These are phyloP conservation scores for Porogramme epimiltina DNA, from an alignment of 1,284 basidiomycete genomes.

Conservation along the genomic window DNA sequence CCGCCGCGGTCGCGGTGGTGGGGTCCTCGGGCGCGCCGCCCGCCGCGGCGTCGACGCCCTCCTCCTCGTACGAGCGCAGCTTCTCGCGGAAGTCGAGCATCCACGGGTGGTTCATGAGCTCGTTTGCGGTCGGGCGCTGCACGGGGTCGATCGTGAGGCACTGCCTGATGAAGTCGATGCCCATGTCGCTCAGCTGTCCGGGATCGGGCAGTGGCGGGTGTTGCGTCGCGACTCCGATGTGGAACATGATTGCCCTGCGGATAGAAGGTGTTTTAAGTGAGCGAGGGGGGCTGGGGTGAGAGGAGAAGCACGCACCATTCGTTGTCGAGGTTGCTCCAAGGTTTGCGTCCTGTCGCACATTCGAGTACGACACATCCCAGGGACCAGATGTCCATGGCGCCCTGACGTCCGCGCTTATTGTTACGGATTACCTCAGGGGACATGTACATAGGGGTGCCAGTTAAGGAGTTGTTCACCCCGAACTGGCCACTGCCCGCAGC, in stretches of 20 bases:
- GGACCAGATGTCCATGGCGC: conserved; percentile 99
- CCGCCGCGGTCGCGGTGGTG: conserved; percentile 39
- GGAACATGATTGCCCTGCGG: conserved; percentile 96
- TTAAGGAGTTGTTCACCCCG: conserved; percentile 81
- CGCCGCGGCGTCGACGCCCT: too few relatives aligned
- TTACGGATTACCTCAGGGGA: conserved; percentile 98
- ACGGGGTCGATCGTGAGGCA: conserved; percentile 91
- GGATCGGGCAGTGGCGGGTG: conserved; percentile 95
- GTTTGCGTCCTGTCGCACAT: conserved; percentile 94
- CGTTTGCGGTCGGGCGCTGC: conserved; percentile 81
- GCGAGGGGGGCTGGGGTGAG: neutral
- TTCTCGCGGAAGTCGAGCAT: conserved; percentile 80
- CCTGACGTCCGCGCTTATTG: conserved; percentile 81
- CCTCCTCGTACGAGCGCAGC: conserved; percentile 64
- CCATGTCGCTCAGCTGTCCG: conserved; percentile 85
- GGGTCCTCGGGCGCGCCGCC: neutral
- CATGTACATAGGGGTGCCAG: conserved; percentile 99
- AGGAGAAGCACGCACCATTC: conserved; percentile 75
- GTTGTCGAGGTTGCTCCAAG: conserved; percentile 98
- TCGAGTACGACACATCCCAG: conserved; percentile 97
- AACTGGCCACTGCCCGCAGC: conserved; percentile 35
- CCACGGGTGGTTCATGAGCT: conserved; percentile 92
- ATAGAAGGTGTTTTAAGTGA: neutral
- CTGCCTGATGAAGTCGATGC: conserved; percentile 93
- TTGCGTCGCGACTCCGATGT: conserved; percentile 96